Percentiles rank a stretch among this genome's conserved stretches.
Evolutionary conservation across 257 asterid species (phyloP).

Genomic region (Solanum paucissectum): DNA sequence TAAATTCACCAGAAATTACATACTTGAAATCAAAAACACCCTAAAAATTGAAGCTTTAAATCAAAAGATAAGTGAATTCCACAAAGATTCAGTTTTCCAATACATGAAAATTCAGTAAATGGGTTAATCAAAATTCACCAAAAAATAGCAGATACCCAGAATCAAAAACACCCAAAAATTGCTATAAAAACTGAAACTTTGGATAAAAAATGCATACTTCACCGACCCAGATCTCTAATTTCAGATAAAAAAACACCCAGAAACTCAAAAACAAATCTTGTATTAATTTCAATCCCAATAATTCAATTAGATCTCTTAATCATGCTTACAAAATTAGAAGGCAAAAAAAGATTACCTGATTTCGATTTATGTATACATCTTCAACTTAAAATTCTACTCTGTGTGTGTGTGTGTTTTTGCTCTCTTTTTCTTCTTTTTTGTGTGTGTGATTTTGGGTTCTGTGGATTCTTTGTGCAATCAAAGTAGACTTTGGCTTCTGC

Average conservation of each 20-base stretch:
- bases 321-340: not conserved
- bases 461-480: slow-evolving; percentile 6
- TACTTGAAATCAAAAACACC: not conserved
- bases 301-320: slow-evolving; percentile 45
- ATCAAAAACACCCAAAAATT: not conserved
- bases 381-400: not conserved
- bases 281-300: slow-evolving; percentile 14
- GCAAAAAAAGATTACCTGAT: slow-evolving; percentile 23
- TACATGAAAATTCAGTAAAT: not conserved
- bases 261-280: slow-evolving; percentile 26
- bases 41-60: not conserved
- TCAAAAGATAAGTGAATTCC: not conserved
- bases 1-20: not conserved
- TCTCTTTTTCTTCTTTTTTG: slow-evolving; percentile 3
- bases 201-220: slow-evolving; percentile 19
- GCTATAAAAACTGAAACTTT: slow-evolving; percentile 5
- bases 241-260: slow-evolving; percentile 50
- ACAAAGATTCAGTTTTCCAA: not conserved
- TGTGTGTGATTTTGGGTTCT: not conserved
- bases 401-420: not conserved
- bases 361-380: slow-evolving; percentile 5
- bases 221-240: slow-evolving; percentile 45
- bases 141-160: not conserved
- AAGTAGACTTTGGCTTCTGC: slow-evolving; percentile 10
- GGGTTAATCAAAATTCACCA: not conserved